Percentiles rank a stretch among this genome's conserved stretches.
Evolutionary conservation across 768 basidiomycete genomes (phyloP).

Genomic region (Suillus bovinus): DNA sequence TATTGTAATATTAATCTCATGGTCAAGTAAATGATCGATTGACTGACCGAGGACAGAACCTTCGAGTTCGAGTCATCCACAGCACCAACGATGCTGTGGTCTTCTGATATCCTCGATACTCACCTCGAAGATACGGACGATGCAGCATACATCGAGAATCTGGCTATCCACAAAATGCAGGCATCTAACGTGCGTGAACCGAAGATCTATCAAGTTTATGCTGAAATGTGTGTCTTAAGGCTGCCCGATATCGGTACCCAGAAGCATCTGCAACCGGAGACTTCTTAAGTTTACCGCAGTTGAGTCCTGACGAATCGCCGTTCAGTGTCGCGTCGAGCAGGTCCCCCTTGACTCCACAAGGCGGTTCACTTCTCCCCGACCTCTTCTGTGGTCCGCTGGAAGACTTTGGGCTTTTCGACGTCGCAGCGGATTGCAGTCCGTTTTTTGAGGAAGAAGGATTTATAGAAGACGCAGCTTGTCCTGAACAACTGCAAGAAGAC

Average conservation of each 20-base stretch:
- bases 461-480: not conserved
- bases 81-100: constrained; percentile 1
- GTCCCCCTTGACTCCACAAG: constrained; percentile 20
- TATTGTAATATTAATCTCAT: too few species aligned
- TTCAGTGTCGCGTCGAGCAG: constrained; percentile 24
- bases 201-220: not conserved
- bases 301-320: constrained; percentile 30
- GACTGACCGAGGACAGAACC: not conserved
- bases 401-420: not conserved
- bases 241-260: not conserved
- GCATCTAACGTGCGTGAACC: not conserved
- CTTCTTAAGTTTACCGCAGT: constrained; percentile 7
- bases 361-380: not conserved
- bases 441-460: not conserved
- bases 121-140: constrained; percentile 2
- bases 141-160: not conserved
- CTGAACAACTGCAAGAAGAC: constrained; percentile 19
- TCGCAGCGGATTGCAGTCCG: not conserved
- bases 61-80: not conserved
- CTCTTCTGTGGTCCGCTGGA: not conserved
- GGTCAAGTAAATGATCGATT: not conserved
- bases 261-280: not conserved
- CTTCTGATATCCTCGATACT: not conserved
- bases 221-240: not conserved
- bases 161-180: too few species aligned